Evolutionary conservation across 495 filamentous ascomycete genomes (phyloP), one percentile per base, ranked within the genome.

Genomic region (Chaetomium tenue): DNA sequence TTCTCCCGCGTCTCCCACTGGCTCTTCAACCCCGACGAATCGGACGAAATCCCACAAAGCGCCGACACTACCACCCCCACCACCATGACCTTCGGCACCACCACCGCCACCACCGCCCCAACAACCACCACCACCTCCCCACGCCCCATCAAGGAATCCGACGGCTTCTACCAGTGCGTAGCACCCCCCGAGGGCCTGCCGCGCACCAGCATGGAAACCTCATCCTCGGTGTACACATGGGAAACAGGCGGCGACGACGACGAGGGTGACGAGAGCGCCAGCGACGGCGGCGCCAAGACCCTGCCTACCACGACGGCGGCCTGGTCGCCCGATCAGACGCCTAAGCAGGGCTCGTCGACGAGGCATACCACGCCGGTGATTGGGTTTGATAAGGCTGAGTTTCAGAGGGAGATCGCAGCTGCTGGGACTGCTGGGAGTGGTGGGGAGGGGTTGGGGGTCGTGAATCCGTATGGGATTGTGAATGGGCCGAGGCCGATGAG

Each of bases 1-100:
- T 84, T 85, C 68, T 82, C 81, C 1, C 74, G 80, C 57, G 81
- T 86, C 26, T 84, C 83, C 25, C 78, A 71, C 64, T 86, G 83
- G 83, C 74, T 86, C 7, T 82, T 83, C 69, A 52, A 67, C 75
- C 78, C 26, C 60, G 65, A 53, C n/a, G 53, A 55, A n/a, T 20
- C 54, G 60, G 65, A 46, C 16, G 42, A 50, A 13, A 40, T 1
- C 26, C 25, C 15, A 12, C 33, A 6, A 0, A 15, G 55, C 74
- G 76, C 47, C 71, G 63, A 44, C 67, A 68, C 30, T 72, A 53
- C 56, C 40, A 12, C 46, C 2, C 44, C 55, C 18, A 37, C 52
- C 0, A 57, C 39, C 28, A 57, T 57, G 54, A 30, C 30, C n/a
- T 40, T 57, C 18, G 20, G 16, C 46, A 50, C 46, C 26, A 55